Evolutionary conservation across 345 rosid species (phyloP).

Genomic region (Noccaea bulbosa): DNA sequence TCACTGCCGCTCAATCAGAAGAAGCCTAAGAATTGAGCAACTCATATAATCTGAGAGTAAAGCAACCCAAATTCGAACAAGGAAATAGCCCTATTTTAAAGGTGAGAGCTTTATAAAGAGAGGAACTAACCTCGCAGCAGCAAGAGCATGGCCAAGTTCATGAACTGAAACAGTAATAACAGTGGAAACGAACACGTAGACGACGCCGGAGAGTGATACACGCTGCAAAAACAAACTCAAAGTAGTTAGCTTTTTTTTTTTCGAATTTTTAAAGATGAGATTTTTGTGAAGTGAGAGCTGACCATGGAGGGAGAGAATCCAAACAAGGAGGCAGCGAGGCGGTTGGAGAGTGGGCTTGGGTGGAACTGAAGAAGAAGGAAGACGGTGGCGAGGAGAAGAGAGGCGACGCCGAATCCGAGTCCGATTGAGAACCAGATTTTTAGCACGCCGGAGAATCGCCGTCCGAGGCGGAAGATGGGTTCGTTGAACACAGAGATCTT

Average conservation of each 20-base stretch:
- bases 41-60: conserved; percentile 23
- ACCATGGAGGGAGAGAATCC: conserved; percentile 55
- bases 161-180: conserved; percentile 73
- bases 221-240: conserved; percentile 37
- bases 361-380: conserved; percentile 42
- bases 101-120: conserved; percentile 5
- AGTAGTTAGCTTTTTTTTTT: neutral
- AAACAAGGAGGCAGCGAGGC: conserved; percentile 37
- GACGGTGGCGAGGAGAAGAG: conserved; percentile 56
- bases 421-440: conserved; percentile 85
- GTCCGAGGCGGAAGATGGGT: conserved; percentile 64
- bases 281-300: conserved; percentile 21
- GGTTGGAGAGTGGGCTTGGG: conserved; percentile 30
- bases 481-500: conserved; percentile 54
- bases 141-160: conserved; percentile 88
- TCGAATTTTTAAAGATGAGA: neutral
- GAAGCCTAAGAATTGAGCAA: conserved; percentile 48
- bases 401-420: conserved; percentile 64
- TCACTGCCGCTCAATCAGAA: conserved; percentile 72
- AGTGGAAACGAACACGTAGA: conserved; percentile 58
- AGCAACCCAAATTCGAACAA: neutral
- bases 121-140: conserved; percentile 77
- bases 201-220: conserved; percentile 58
- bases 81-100: neutral
- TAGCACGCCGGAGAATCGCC: conserved; percentile 53